Conservation (phyloP, 2,329 filamentous ascomycete species). For the Parastagonospora nodorum region DNA sequence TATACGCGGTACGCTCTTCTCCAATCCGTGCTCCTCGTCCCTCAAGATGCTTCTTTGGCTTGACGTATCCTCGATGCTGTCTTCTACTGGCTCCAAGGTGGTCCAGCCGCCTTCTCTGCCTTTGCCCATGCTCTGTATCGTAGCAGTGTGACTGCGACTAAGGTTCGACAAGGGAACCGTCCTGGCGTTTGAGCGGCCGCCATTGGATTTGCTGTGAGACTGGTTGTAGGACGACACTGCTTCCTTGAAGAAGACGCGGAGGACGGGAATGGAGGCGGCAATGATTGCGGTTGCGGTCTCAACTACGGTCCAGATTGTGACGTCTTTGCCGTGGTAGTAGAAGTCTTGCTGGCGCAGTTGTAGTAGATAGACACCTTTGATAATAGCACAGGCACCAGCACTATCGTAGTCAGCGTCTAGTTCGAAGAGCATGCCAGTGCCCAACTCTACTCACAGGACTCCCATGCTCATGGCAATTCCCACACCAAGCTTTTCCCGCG, state of each 20-base stretch:
- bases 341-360: slow-evolving; percentile 32
- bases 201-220: not conserved
- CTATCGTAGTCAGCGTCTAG: slow-evolving; percentile 5
- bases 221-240: slow-evolving; percentile 13
- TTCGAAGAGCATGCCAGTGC: not conserved
- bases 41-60: slow-evolving; percentile 6
- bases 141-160: not conserved
- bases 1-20: not conserved
- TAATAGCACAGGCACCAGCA: slow-evolving; percentile 31
- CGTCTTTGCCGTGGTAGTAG: slow-evolving; percentile 36
- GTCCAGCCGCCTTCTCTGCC: slow-evolving; percentile 1
- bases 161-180: not conserved
- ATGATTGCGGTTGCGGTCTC: slow-evolving; percentile 38
- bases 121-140: not conserved
- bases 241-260: slow-evolving; percentile 41
- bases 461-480: slow-evolving; percentile 40
- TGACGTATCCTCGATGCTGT: not conserved
- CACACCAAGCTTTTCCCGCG: slow-evolving; percentile 33
- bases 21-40: not conserved
- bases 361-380: slow-evolving; percentile 31
- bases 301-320: slow-evolving; percentile 36
- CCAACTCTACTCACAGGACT: slow-evolving; percentile 17
- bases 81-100: slow-evolving; percentile 1
- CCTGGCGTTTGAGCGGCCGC: not conserved
- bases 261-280: slow-evolving; percentile 35